Evolutionary conservation across 169 alveolate species (phyloP).

Genomic region (Babesia sp.): DNA sequence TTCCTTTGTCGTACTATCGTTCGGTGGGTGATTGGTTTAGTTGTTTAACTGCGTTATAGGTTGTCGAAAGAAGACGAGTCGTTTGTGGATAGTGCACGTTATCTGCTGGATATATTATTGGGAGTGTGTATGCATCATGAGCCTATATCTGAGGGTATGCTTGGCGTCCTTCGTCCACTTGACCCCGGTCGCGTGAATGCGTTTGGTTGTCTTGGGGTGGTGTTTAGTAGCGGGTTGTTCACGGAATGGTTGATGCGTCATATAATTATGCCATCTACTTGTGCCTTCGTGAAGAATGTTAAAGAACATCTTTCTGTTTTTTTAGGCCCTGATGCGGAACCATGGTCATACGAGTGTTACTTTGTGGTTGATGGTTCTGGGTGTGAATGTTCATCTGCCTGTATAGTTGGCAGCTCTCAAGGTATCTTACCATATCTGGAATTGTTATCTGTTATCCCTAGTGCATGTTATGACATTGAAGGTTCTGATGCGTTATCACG

Average conservation of each 20-base stretch:
- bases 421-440: conserved; percentile 22
- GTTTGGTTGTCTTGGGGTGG: conserved; percentile 13
- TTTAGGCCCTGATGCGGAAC: not conserved
- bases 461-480: not conserved
- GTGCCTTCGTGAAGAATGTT: conserved; percentile 18
- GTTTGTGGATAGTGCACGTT: conserved; percentile 5
- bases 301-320: not conserved
- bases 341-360: conserved; percentile 10
- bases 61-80: not conserved
- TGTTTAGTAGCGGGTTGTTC: conserved; percentile 5
- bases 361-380: not conserved
- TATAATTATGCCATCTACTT: conserved; percentile 35
- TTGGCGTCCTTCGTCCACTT: not conserved
- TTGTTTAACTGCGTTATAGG: not conserved
- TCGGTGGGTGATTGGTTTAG: not conserved
- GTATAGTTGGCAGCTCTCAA: conserved; percentile 6
- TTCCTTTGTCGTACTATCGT: conserved; percentile 13
- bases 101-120: conserved; percentile 34
- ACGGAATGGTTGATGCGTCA: conserved; percentile 26
- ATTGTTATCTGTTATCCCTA: conserved; percentile 9
- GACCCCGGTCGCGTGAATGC: conserved; percentile 6
- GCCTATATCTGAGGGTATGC: not conserved
- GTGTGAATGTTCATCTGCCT: conserved; percentile 20
- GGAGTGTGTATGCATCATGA: conserved; percentile 36
- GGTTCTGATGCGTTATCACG: not conserved